phyloP scores from a whole-genome alignment of 1,284 basidiomycete species.

The Tilletia walkeri region DNA sequence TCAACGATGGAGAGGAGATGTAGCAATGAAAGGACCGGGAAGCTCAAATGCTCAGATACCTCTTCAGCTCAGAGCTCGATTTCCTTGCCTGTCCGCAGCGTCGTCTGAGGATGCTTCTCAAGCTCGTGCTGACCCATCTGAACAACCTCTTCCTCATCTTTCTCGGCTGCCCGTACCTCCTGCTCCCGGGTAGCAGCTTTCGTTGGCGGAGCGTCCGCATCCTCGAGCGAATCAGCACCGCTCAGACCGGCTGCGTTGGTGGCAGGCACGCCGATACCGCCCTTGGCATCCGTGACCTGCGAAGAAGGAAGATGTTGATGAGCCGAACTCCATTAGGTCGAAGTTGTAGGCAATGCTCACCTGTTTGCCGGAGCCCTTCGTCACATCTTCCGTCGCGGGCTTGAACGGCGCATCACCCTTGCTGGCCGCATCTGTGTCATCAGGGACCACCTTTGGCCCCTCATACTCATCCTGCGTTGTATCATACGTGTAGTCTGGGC shows the following conservation, averaged over 20 bases:
- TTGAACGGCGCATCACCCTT: neutral
- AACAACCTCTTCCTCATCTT: neutral
- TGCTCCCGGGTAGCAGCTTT: neutral
- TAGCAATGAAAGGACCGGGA: neutral
- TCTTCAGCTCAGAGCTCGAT: neutral
- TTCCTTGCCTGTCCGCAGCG: neutral
- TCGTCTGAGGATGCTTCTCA: conserved; percentile 1
- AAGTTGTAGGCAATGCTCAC: neutral
- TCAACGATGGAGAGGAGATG: neutral
- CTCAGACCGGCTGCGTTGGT: neutral
- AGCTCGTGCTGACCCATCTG: neutral
- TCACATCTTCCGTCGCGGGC: neutral
- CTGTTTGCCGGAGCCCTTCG: conserved; percentile 8
- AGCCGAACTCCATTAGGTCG: neutral
- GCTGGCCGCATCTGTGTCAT: neutral
- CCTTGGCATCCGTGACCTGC: conserved; percentile 7
- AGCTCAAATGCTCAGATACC: no score
- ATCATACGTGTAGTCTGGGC: neutral
- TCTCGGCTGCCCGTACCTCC: neutral
- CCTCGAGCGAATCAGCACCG: neutral
- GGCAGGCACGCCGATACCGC: conserved; percentile 1
- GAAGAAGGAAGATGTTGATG: neutral
- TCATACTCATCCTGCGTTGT: neutral
- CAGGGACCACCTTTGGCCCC: neutral
- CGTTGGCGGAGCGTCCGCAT: neutral